Base-by-base conservation (phyloP, 139 green algal species). In the Ostreobium quekettii region DNA sequence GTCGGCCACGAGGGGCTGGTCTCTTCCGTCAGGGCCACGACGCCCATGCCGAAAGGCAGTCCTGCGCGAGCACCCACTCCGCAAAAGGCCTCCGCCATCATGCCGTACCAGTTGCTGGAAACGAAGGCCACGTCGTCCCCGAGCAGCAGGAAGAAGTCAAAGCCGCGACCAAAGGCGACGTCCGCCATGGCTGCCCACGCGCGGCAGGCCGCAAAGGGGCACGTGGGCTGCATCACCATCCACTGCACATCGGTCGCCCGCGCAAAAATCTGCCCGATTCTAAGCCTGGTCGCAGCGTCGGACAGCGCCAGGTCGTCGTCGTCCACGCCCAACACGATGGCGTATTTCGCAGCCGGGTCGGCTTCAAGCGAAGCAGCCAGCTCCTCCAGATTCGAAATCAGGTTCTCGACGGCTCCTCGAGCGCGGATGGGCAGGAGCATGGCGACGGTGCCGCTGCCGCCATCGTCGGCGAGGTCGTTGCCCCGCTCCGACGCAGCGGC, bases 1-100 rank as follows among this genome's bases (percentile, higher is more conserved):
- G 63, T 72, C 7, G 71, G 71, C 46, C 59, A 72, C 19, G 46
- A 60, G 22, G 65, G 33, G 1, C 36, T 66, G 28, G 28, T 69
- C 33, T 72, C 1, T 49, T 72, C 65, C 6, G 46, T 35, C 29
- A 72, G 26, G 28, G 65, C 65, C 22, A 72, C 1, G 28, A 49
- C 59, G 15, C 46, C 65, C 28, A 31, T 59, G 48, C 65, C 65
- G 30, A 71, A 70, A 19, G 62, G 62, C 11, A 64, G 48, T 24
- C 31, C 48, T 19, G 24, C 37, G 8, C 15, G 11, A 19, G 15
- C 11, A 11, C 19, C 15, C 42, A 53, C 19, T 53, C 42, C 42
- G 11, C 19, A 11, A 19, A 53, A 53, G 15, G 11, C 42, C 19
- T 53, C 42, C 42, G 19, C 19, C 15, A 53, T 11, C 42, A 11